Percentiles rank a stretch among this genome's conserved stretches.
Conservation (phyloP, 805 yeast genomes). For the Candida piceae region DNA sequence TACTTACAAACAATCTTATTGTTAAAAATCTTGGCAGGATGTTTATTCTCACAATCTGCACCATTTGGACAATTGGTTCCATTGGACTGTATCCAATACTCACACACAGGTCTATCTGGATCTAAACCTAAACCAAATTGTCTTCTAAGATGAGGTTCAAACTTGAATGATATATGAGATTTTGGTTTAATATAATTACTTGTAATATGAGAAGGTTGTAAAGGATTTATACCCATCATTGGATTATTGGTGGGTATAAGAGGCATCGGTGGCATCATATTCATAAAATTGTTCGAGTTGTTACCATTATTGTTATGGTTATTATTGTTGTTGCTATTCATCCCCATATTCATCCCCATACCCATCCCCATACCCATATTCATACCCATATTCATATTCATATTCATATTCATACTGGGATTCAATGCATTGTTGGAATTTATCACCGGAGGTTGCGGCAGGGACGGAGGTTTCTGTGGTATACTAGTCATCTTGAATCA, state of each 20-base stretch:
- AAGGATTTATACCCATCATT: constrained; percentile 2
- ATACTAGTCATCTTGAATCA: constrained; percentile 16
- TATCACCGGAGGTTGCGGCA: constrained; percentile 1
- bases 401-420: constrained; percentile 4
- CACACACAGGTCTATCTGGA: constrained; percentile 87
- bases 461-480: constrained; percentile 17
- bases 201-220: not conserved
- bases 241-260: constrained; percentile 12
- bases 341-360: not conserved
- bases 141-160: constrained; percentile 75
- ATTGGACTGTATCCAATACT: constrained; percentile 58
- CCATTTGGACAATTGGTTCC: constrained; percentile 73
- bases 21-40: constrained; percentile 53
- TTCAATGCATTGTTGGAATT: too few species aligned
- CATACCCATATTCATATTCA: not conserved
- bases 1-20: constrained; percentile 94
- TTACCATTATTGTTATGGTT: too few species aligned
- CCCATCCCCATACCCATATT: constrained; percentile 5
- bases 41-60: constrained; percentile 79
- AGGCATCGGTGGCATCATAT: constrained; percentile 10
- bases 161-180: constrained; percentile 37
- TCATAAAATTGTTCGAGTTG: not conserved
- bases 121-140: constrained; percentile 81
- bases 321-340: constrained; percentile 1
- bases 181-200: not conserved